Percentiles rank a stretch among this genome's conserved stretches.
phyloP scores from a whole-genome alignment of 2,329 filamentous ascomycete species.

The Fusarium stilboides region DNA sequence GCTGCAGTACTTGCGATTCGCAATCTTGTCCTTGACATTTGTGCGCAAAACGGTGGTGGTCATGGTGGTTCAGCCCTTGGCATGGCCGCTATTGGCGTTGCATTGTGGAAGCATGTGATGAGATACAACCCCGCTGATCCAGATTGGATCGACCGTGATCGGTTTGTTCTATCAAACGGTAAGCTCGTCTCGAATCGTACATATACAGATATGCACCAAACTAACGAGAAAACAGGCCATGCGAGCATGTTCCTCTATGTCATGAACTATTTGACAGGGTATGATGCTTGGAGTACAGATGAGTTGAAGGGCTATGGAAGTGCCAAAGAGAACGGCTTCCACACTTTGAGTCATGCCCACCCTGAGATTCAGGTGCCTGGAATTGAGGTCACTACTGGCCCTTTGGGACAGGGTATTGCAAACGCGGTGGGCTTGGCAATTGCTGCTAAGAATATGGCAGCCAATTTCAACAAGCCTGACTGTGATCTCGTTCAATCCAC shows the following conservation, averaged over 20 bases:
- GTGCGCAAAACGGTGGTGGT: background rate
- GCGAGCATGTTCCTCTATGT: background rate
- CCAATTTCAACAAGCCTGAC: background rate
- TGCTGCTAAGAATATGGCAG: constrained; percentile 66
- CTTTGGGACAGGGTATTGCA: constrained; percentile 69
- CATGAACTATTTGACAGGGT: background rate
- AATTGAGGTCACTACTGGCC: constrained; percentile 71
- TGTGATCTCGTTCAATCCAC: constrained; percentile 57
- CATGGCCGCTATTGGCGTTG: constrained; percentile 47
- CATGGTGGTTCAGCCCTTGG: constrained; percentile 6
- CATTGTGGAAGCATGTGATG: constrained; percentile 73
- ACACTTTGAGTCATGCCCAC: constrained; percentile 62
- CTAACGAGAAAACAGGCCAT: background rate
- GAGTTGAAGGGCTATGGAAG: background rate
- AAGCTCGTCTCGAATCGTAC: too few species aligned
- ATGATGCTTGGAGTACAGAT: background rate
- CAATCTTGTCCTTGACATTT: too few species aligned
- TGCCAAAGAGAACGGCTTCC: constrained; percentile 15
- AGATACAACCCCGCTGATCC: constrained; percentile 66
- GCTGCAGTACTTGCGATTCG: too few species aligned
- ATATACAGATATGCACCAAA: too few species aligned
- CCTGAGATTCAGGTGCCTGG: constrained; percentile 70
- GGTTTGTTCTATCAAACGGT: background rate
- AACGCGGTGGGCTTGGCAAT: background rate
- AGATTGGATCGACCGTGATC: background rate